Evolutionary conservation across 768 basidiomycete species (phyloP).

Genomic region (Lyophyllum atratum): DNA sequence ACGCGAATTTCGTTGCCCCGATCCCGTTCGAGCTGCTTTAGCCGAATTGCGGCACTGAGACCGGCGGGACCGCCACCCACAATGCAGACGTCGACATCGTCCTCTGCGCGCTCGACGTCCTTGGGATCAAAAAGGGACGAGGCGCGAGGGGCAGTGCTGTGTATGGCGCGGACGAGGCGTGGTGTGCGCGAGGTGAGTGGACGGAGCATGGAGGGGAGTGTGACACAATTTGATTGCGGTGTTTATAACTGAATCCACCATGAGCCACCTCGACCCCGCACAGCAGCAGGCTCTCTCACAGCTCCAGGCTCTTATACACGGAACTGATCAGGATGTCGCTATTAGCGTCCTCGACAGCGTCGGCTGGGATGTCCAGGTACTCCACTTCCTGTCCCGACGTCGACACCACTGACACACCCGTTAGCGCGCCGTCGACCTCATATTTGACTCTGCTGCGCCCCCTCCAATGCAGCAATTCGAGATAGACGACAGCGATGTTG

Average conservation of each 20-base stretch:
- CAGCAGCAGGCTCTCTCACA: conserved; percentile 39
- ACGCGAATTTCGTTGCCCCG: conserved; percentile 82
- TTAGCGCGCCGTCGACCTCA: conserved; percentile 60
- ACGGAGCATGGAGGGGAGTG: conserved; percentile 12
- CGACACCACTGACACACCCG: neutral
- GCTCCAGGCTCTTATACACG: conserved; percentile 59
- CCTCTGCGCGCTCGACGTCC: conserved; percentile 78
- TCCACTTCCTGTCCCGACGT: neutral
- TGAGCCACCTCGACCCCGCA: conserved; percentile 21
- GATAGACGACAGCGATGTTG: conserved; percentile 50
- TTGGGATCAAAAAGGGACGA: conserved; percentile 48
- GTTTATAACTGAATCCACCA: conserved; percentile 4
- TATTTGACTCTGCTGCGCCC: conserved; percentile 42
- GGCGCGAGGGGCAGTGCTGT: conserved; percentile 6
- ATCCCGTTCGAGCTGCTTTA: conserved; percentile 90
- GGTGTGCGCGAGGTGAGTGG: conserved; percentile 4
- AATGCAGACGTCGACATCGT: conserved; percentile 96
- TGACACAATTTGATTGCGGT: neutral
- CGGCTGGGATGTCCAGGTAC: conserved; percentile 72
- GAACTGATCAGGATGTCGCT: conserved; percentile 61
- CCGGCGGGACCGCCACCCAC: conserved; percentile 97
- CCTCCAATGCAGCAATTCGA: conserved; percentile 42
- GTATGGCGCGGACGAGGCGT: conserved; percentile 15
- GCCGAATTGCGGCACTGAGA: conserved; percentile 89
- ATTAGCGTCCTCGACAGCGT: conserved; percentile 61